Percentiles rank a stretch among this genome's conserved stretches.
Conservation (phyloP, 345 rosid species). For the Aurinia saxatilis region DNA sequence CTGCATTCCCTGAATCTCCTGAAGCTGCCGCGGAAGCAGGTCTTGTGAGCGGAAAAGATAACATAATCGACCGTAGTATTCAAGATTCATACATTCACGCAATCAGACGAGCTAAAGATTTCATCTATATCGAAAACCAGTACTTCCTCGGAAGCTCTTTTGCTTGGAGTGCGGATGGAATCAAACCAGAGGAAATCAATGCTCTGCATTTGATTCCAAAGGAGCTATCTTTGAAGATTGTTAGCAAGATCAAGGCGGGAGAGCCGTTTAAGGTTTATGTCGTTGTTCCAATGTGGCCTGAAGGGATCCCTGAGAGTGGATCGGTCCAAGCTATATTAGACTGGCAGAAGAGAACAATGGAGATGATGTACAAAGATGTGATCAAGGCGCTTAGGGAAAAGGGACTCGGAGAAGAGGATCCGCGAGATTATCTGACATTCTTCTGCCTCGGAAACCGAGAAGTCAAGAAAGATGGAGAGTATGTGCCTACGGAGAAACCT, state of each 20-base stretch:
- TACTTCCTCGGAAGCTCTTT: constrained; percentile 94
- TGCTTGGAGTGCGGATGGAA: constrained; percentile 72
- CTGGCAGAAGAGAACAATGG: constrained; percentile 96
- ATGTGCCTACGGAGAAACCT: constrained; percentile 72
- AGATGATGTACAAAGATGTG: constrained; percentile 89
- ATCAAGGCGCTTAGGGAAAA: constrained; percentile 65
- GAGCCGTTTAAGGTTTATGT: constrained; percentile 81
- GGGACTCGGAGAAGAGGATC: constrained; percentile 60
- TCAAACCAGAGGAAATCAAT: constrained; percentile 84
- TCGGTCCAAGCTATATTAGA: constrained; percentile 94
- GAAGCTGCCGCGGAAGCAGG: constrained; percentile 96
- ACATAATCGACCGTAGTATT: constrained; percentile 89
- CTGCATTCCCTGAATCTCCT: constrained; percentile 94
- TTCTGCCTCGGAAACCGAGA: constrained; percentile 96
- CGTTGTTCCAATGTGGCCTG: constrained; percentile 99
- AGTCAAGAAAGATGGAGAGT: constrained; percentile 80
- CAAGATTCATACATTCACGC: constrained; percentile 96
- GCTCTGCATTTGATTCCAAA: constrained; percentile 87
- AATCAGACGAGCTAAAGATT: constrained; percentile 90
- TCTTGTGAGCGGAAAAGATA: constrained; percentile 94
- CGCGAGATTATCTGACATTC: constrained; percentile 80
- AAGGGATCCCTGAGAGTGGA: constrained; percentile 89
- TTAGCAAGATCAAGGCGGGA: constrained; percentile 83
- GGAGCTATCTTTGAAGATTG: constrained; percentile 90
- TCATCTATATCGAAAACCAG: constrained; percentile 91